Conservation (phyloP, 2,329 filamentous ascomycete species). For the Cladophialophora yegresii region DNA sequence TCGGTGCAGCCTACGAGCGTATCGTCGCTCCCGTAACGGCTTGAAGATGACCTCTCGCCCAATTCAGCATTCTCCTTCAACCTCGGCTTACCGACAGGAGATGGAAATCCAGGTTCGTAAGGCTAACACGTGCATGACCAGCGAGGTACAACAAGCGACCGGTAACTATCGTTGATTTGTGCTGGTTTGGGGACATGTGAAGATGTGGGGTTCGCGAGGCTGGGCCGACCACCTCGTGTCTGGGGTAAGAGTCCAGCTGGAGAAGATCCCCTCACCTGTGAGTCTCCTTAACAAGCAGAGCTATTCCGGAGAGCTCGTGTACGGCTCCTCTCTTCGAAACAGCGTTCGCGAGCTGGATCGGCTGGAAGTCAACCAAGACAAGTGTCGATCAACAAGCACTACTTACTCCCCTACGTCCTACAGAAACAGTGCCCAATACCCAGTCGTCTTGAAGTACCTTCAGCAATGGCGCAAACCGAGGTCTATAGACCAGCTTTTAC, state of each 20-base stretch:
- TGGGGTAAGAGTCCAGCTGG: conserved; percentile 2
- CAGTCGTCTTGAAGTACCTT: neutral
- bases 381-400: neutral
- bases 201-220: conserved; percentile 9
- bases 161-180: neutral
- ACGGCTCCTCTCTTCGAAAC: neutral
- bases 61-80: neutral
- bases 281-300: neutral
- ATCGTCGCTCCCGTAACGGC: neutral
- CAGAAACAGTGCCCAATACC: neutral
- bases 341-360: neutral
- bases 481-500: conserved; percentile 14
- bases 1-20: neutral
- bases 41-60: neutral
- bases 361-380: neutral
- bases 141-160: neutral
- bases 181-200: neutral
- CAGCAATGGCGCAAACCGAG: conserved; percentile 13
- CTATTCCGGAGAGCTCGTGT: neutral
- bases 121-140: neutral
- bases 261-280: conserved; percentile 10
- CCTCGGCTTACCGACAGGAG: neutral
- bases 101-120: neutral
- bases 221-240: neutral
- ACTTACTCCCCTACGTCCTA: neutral